Percentiles rank a stretch among this genome's conserved stretches.
These are phyloP conservation scores for Cercospora sojina DNA, from an alignment of 2,329 filamentous ascomycete genomes.

Conservation along the genomic window DNA sequence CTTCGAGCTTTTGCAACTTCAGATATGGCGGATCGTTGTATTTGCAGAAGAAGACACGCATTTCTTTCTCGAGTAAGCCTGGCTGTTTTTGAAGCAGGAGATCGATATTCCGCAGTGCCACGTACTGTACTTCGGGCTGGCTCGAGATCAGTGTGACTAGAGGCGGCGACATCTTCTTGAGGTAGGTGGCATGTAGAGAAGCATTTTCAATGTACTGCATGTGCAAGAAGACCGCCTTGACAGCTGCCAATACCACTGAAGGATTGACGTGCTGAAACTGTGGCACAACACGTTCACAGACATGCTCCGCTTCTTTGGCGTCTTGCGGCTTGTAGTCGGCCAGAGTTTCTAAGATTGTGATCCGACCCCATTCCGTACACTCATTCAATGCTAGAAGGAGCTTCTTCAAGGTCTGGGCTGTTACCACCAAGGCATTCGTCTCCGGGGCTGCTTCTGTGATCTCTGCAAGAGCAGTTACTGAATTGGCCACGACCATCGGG, in stretches of 20 bases:
- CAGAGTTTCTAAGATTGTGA: slow-evolving; percentile 86
- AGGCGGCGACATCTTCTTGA: slow-evolving; percentile 98
- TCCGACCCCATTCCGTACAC: slow-evolving; percentile 96
- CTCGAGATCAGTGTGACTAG: slow-evolving; percentile 94
- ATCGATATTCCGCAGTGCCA: slow-evolving; percentile 93
- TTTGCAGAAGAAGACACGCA: slow-evolving; percentile 99
- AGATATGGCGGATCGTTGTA: slow-evolving; percentile 98
- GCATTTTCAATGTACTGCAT: slow-evolving; percentile 75
- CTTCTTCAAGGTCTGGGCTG: slow-evolving; percentile 82
- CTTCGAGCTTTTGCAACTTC: slow-evolving; percentile 96
- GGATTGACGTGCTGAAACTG: slow-evolving; percentile 99
- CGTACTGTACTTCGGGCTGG: slow-evolving; percentile 95
- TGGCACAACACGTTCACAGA: slow-evolving; percentile 91
- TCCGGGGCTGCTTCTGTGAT: slow-evolving; percentile 89
- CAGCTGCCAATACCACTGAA: slow-evolving; percentile 92
- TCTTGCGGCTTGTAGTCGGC: slow-evolving; percentile 86
- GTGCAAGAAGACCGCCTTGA: slow-evolving; percentile 96
- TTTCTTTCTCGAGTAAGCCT: slow-evolving; percentile 93
- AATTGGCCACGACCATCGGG: slow-evolving; percentile 98
- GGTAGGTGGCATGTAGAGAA: slow-evolving; percentile 77
- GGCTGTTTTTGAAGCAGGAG: slow-evolving; percentile 92
- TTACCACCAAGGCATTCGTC: slow-evolving; percentile 81
- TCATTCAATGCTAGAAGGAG: slow-evolving; percentile 95
- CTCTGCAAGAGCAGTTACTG: slow-evolving; percentile 87
- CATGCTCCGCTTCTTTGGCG: slow-evolving; percentile 94